These are phyloP conservation scores for Penicillium desertorum DNA, from an alignment of 495 filamentous ascomycete genomes.

Conservation along the genomic window DNA sequence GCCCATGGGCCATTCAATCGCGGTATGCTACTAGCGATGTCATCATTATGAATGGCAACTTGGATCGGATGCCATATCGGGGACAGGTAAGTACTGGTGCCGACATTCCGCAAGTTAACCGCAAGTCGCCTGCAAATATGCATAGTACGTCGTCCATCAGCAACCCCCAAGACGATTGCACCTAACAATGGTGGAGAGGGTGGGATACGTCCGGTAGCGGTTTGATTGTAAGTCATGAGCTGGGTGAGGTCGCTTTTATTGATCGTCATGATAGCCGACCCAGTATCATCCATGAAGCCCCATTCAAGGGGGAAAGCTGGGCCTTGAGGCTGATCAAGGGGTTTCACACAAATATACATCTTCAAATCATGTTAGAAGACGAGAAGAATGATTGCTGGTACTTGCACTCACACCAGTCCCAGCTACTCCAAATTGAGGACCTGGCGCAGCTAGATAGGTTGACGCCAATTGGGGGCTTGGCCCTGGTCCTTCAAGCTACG, in stretches of 20 bases:
- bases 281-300: background rate
- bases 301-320: background rate
- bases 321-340: background rate
- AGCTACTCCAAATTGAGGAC: no score
- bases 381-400: background rate
- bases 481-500: background rate
- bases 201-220: no score
- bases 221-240: background rate
- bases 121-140: background rate
- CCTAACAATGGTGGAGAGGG: background rate
- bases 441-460: no score
- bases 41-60: background rate
- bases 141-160: accelerated
- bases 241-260: background rate
- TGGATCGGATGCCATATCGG: background rate
- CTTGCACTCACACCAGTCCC: no score
- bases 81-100: background rate
- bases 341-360: background rate
- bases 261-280: background rate
- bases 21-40: accelerated
- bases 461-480: background rate
- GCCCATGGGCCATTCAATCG: background rate
- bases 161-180: background rate
- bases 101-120: background rate
- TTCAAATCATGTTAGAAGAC: background rate